These are phyloP conservation scores for Acanthamoeba sp. DNA, from an alignment of 208 protist species.

Conservation along the genomic window DNA sequence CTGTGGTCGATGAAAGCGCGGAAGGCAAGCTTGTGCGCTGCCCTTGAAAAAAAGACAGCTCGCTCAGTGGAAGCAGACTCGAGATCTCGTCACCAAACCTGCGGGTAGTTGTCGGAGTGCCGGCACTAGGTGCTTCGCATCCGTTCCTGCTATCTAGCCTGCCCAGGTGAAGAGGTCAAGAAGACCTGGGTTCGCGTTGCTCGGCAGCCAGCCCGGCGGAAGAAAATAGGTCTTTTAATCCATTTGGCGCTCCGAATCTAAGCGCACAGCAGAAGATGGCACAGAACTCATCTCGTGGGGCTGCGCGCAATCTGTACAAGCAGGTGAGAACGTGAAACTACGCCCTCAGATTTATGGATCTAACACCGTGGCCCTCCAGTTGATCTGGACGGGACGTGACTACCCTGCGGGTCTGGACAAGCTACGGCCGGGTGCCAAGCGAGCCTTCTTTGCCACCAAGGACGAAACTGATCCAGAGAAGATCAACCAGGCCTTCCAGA, in stretches of 20 bases:
- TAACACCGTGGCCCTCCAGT: not conserved
- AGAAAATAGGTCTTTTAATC: no score
- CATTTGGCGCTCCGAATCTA: no score
- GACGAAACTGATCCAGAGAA: slow-evolving; percentile 63
- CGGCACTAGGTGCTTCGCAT: no score
- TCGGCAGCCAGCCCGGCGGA: no score
- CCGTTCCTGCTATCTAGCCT: no score
- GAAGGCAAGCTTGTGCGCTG: no score
- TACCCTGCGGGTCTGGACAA: slow-evolving; percentile 63
- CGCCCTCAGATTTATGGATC: not conserved
- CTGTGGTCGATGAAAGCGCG: not conserved
- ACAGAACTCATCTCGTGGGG: not conserved
- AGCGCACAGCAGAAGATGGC: not conserved
- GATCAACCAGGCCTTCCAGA: slow-evolving; percentile 46
- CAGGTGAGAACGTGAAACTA: no score
- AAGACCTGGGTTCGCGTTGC: no score
- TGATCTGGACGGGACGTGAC: slow-evolving; percentile 55
- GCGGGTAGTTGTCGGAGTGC: not conserved
- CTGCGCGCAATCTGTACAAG: slow-evolving; percentile 64
- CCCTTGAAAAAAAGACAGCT: no score
- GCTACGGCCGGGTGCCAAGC: slow-evolving; percentile 59
- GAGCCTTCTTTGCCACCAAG: slow-evolving; percentile 62
- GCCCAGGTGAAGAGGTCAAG: no score
- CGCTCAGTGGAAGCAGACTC: no score
- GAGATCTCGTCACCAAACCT: not conserved